Base-by-base conservation (phyloP, 2,329 filamentous ascomycete species). In the Talaromyces amestolkiae region DNA sequence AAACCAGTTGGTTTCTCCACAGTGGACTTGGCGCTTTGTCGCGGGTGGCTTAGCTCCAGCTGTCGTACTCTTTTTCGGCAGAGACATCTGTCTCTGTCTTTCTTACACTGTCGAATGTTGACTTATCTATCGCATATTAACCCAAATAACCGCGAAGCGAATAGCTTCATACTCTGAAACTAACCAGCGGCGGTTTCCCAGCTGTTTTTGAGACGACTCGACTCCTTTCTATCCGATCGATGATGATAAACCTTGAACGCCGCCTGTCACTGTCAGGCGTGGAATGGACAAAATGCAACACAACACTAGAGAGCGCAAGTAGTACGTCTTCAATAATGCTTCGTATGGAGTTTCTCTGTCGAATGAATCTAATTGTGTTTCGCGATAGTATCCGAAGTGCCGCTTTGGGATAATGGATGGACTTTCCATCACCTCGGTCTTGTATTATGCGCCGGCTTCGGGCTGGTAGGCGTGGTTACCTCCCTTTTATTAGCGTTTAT, bases 341-440 rank as follows among this genome's bases (percentile, higher is more conserved):
- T 31, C 27, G 7, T 31, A 6, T 31, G 27, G 15, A 3, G 53
- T 2, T 31, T 33, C 35, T 45, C 54, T 61, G 31, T 63, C 15
- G 24, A 33, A 4, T 31, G 19, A 11, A 59, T 31, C 56, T 59
- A 59, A 59, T 22, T 11, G 15, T 15, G n/a, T 47, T 31, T 24
- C 58, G 35, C 39, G 49, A 68, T 66, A 81, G 80, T 83, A 68
- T 68, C 74, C 62, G 85, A 87, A 72, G 75, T 74, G 22, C 77
- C 78, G n/a, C 73, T 88, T 61, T 86, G 82, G 80, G 77, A 83
- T 71, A 75, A 74, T 62, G 78, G 78, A 58, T 72, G 86, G 67
- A 85, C 83, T 39, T 87, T 87, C 70, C 86, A 88, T 72, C 75
- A 81, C 33, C 76, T 88, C 33, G 84, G 83, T 65, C 79, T 87